Conservation (phyloP, 306 rosid species). For the Cotoneaster glaucophyllus region DNA sequence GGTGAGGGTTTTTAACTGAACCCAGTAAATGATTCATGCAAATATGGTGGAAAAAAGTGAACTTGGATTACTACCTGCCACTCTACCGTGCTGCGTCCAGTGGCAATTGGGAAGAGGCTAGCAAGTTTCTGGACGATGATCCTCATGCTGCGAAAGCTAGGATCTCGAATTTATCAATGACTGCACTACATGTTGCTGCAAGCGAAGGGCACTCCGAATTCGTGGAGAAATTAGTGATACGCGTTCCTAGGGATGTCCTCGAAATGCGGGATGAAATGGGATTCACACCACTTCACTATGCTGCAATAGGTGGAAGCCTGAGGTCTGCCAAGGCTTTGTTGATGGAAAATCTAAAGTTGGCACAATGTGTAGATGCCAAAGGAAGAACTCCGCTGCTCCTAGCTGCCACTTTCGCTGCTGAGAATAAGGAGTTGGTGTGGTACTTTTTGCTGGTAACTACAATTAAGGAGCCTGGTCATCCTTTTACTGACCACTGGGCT, state of each 20-base stretch:
- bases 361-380: constrained; percentile 15
- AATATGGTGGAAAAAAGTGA: not conserved
- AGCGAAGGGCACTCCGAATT: constrained; percentile 4
- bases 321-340: constrained; percentile 39
- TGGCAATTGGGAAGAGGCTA: constrained; percentile 45
- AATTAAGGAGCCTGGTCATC: constrained; percentile 32
- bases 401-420: constrained; percentile 18
- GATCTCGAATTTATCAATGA: constrained; percentile 15
- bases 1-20: not conserved
- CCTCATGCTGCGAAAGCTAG: constrained; percentile 34
- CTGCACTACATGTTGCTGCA: constrained; percentile 9
- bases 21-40: not conserved
- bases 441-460: constrained; percentile 42
- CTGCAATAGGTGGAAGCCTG: constrained; percentile 25
- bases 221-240: constrained; percentile 1
- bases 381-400: constrained; percentile 39
- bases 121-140: constrained; percentile 25
- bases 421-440: constrained; percentile 45
- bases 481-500: constrained; percentile 29
- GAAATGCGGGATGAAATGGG: not conserved
- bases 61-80: constrained; percentile 27
- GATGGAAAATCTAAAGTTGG: constrained; percentile 21
- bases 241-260: not conserved
- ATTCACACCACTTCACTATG: constrained; percentile 1
- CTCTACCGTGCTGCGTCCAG: constrained; percentile 35